Evolutionary conservation across 2,329 filamentous ascomycete genomes (phyloP), one percentile per base, ranked within the genome.

Genomic region (Periglandula ipomoeae): DNA sequence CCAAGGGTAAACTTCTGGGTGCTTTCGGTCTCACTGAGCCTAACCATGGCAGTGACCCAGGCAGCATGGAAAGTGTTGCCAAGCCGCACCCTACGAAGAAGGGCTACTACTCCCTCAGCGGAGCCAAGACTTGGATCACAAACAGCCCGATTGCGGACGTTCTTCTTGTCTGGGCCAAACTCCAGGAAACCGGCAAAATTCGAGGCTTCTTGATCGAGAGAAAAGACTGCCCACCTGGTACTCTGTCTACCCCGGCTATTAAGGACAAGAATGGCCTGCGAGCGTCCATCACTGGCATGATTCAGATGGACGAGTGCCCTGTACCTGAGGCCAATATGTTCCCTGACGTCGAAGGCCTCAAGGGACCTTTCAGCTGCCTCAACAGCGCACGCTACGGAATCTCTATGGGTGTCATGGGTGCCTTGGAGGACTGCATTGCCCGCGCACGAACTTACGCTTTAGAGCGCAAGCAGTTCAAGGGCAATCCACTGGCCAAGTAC

Each of bases 221-320:
- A 56, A 81, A 82, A 57, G 78, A 88, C 57, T 95, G 90, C 61
- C 90, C 90, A 2, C 75, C 87, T 0, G 91, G 93, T 2, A 94
- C 90, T 1, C 75, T 98, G 13, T 89, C 93, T 66, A 98, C 93
- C 5, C 93, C 93, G 1, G 72, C 86, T 11, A 85, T 98, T 65
- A 94, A 94, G 73, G 81, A 97, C 72, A 98, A 98, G 78, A 96
- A 87, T 53, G 93, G 90, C 2, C 79, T 98, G 27, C 79, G 93
- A 50, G 93, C 93, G 11, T 95, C 88, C 11, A 86, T 96, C 54
- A 98, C 93, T 1, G 93, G 93, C 50, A 97, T 97, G 93, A 96
- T 98, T 56, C 89, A 95, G 58, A 78, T 98, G 62, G 91, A 96
- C 55, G 82, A 86, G 54, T 90, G 87, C 56, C 91, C 93, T 1